Evolutionary conservation across 2,329 filamentous ascomycete species (phyloP).

Genomic region (Pyrenochaeta sp.): DNA sequence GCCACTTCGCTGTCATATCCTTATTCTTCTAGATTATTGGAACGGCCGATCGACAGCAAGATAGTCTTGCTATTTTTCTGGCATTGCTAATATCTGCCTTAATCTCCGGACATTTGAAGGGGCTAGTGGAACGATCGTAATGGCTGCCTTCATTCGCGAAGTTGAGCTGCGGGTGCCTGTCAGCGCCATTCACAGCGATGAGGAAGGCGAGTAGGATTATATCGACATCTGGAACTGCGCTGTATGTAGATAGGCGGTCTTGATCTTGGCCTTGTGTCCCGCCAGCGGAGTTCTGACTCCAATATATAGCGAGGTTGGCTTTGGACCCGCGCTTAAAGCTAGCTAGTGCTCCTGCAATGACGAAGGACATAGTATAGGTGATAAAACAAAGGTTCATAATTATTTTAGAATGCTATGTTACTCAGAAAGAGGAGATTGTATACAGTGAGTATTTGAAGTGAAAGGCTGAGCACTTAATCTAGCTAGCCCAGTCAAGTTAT

Average conservation of each 20-base stretch:
- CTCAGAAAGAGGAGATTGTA: background rate
- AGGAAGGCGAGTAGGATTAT: slow-evolving; percentile 72
- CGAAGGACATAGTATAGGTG: background rate
- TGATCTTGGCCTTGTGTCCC: slow-evolving; percentile 16
- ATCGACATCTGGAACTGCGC: slow-evolving; percentile 3
- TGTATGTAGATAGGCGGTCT: slow-evolving; percentile 23
- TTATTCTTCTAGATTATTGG: background rate
- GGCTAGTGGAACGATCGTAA: background rate
- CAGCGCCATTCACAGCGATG: slow-evolving; percentile 62
- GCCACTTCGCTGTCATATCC: slow-evolving; percentile 72
- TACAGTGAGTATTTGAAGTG: background rate
- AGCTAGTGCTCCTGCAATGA: slow-evolving; percentile 14
- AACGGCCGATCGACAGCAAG: slow-evolving; percentile 73
- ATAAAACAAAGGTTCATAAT: background rate
- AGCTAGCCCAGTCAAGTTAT: background rate
- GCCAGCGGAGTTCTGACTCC: slow-evolving; percentile 60
- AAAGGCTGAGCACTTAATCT: background rate
- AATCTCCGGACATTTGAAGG: slow-evolving; percentile 68
- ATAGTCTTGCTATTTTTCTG: slow-evolving; percentile 73
- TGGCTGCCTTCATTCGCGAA: slow-evolving; percentile 63
- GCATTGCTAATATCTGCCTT: slow-evolving; percentile 68
- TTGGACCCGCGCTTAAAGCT: slow-evolving; percentile 28
- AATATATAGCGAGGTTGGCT: slow-evolving; percentile 70
- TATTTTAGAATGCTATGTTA: background rate
- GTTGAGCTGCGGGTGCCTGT: slow-evolving; percentile 63